phyloP scores from a whole-genome alignment of 2,329 filamentous ascomycete species.

The Alternaria triticimaculans region DNA sequence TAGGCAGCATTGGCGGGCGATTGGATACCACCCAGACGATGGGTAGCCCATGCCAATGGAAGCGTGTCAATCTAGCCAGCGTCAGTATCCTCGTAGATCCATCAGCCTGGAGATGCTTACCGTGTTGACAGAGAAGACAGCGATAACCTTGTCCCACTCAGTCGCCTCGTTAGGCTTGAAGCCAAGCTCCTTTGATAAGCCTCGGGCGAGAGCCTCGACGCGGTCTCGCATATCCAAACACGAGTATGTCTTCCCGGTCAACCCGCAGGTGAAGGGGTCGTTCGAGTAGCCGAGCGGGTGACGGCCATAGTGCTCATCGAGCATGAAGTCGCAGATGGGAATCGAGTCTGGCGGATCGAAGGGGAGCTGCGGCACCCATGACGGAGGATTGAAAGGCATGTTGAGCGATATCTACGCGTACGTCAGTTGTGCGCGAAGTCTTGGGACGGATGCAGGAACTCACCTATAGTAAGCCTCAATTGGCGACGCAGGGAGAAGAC shows the following conservation, averaged over 20 bases:
- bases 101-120: slow-evolving; percentile 54
- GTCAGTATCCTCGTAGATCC: slow-evolving; percentile 20
- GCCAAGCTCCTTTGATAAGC: slow-evolving; percentile 72
- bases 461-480: slow-evolving; percentile 4
- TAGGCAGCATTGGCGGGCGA: slow-evolving; percentile 80
- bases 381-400: slow-evolving; percentile 65
- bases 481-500: background rate
- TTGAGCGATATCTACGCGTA: background rate
- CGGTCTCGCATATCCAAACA: slow-evolving; percentile 68
- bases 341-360: slow-evolving; percentile 74
- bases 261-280: slow-evolving; percentile 77
- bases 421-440: background rate
- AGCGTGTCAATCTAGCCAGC: slow-evolving; percentile 72
- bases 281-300: slow-evolving; percentile 66
- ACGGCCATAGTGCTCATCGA: slow-evolving; percentile 73
- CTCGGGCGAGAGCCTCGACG: slow-evolving; percentile 71
- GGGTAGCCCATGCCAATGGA: slow-evolving; percentile 74
- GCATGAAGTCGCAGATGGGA: slow-evolving; percentile 78
- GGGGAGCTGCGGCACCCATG: slow-evolving; percentile 68
- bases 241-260: slow-evolving; percentile 72
- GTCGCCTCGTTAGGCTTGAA: slow-evolving; percentile 73
- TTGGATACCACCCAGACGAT: slow-evolving; percentile 75
- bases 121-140: slow-evolving; percentile 80
- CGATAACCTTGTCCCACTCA: slow-evolving; percentile 83
- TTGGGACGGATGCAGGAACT: background rate